Conservation (phyloP, 805 yeast species). For the Naumovozyma castellii region DNA sequence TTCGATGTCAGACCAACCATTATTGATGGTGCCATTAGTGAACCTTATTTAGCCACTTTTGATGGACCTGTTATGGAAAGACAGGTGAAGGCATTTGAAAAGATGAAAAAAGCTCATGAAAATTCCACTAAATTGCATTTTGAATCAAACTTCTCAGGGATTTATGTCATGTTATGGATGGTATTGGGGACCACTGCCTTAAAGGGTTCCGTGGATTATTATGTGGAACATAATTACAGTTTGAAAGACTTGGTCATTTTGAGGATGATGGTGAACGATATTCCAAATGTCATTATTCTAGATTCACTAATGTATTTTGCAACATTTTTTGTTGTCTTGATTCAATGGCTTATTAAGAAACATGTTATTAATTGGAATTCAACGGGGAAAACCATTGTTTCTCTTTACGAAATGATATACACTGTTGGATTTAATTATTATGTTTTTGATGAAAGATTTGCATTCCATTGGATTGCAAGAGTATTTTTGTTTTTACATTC, state of each 20-base stretch:
- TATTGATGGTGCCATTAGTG: constrained; percentile 39
- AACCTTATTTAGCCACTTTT: constrained; percentile 26
- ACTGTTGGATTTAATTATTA: constrained; percentile 42
- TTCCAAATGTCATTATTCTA: constrained; percentile 55
- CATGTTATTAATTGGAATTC: constrained; percentile 47
- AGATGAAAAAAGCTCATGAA: constrained; percentile 4
- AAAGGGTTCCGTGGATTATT: constrained; percentile 46
- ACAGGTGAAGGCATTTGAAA: constrained; percentile 14
- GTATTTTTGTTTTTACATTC: constrained; percentile 79
- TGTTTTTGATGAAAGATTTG: constrained; percentile 35
- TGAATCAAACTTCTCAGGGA: constrained; percentile 49
- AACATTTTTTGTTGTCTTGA: constrained; percentile 47
- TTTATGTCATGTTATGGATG: constrained; percentile 75
- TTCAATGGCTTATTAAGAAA: constrained; percentile 46
- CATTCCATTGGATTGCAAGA: constrained; percentile 81
- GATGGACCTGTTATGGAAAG: constrained; percentile 25
- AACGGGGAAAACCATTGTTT: constrained; percentile 55
- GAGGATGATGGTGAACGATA: constrained; percentile 45
- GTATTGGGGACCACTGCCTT: constrained; percentile 46
- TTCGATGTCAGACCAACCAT: constrained; percentile 38
- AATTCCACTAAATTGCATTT: background rate
- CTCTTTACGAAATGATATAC: constrained; percentile 45
- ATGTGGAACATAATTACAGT: constrained; percentile 34
- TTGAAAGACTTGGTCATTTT: constrained; percentile 43
- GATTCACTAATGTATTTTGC: constrained; percentile 67